These are phyloP conservation scores for Bidens hawaiensis DNA, from an alignment of 140 eudicot genomes.

Conservation along the genomic window DNA sequence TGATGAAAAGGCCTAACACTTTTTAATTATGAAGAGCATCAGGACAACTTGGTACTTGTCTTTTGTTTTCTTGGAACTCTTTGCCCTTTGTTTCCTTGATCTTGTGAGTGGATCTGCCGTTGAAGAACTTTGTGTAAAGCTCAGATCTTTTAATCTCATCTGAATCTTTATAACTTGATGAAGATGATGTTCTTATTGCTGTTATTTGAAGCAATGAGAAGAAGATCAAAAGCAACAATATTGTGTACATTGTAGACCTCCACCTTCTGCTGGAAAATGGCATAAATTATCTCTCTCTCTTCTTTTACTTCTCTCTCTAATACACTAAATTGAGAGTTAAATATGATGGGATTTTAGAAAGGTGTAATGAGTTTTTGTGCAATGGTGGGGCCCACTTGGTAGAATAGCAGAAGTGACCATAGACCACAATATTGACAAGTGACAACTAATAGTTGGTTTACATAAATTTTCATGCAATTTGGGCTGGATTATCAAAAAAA, in stretches of 20 bases:
- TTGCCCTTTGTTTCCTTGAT: constrained; percentile 16
- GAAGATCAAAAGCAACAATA: constrained; percentile 38
- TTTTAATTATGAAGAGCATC: constrained; percentile 84
- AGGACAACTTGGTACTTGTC: constrained; percentile 89
- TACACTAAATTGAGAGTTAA: constrained; percentile 9
- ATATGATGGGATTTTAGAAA: constrained; percentile 27
- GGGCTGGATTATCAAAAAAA: neutral
- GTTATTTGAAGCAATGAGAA: constrained; percentile 36
- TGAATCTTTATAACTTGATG: constrained; percentile 13
- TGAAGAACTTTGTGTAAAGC: constrained; percentile 44
- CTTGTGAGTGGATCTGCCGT: constrained; percentile 23
- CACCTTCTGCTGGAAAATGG: constrained; percentile 39
- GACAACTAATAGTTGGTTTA: neutral
- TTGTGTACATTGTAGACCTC: constrained; percentile 24
- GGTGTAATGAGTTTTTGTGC: constrained; percentile 26
- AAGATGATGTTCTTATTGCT: constrained; percentile 39
- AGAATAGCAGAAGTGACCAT: neutral
- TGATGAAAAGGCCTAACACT: constrained; percentile 1
- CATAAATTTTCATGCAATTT: neutral
- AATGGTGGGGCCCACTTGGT: constrained; percentile 22
- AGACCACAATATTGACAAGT: neutral
- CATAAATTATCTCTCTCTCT: constrained; percentile 16
- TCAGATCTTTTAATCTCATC: constrained; percentile 27
- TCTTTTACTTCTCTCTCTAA: constrained; percentile 1
- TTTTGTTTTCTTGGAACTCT: constrained; percentile 47